These are phyloP conservation scores for Paramecium sexaurelia DNA, from an alignment of 73 alveolate species.

Conservation along the genomic window DNA sequence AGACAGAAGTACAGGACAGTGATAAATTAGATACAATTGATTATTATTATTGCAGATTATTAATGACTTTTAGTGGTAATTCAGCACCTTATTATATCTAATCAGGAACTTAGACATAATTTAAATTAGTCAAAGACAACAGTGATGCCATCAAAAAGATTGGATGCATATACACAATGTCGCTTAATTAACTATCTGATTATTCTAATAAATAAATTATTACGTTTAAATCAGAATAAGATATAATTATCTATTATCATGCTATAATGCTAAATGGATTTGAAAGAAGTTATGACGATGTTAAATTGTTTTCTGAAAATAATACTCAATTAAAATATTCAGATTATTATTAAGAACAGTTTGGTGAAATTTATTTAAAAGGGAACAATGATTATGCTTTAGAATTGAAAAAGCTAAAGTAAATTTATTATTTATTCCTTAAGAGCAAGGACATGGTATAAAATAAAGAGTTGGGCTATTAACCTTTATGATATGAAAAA, in stretches of 20 bases:
- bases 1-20: neutral
- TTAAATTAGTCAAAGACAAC: neutral
- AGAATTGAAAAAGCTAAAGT: neutral
- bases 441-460: constrained; percentile 55
- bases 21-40: neutral
- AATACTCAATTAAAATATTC: neutral
- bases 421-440: neutral
- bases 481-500: neutral
- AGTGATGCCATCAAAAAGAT: neutral
- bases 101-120: neutral
- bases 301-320: neutral
- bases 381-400: neutral
- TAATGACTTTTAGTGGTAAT: constrained; percentile 16
- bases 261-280: neutral
- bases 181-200: neutral
- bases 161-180: neutral
- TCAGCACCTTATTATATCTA: constrained; percentile 13
- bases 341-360: constrained; percentile 26
- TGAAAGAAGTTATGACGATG: neutral
- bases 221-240: neutral
- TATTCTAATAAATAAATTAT: constrained; percentile 23
- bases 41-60: neutral
- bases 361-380: neutral
- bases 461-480: constrained; percentile 25
- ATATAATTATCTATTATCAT: constrained; percentile 18